A percentile compares a stretch with the other conserved stretches of the same genome.
phyloP scores from a whole-genome alignment of 371 early-diverging fungal species.

The Zychaea mexicana region DNA sequence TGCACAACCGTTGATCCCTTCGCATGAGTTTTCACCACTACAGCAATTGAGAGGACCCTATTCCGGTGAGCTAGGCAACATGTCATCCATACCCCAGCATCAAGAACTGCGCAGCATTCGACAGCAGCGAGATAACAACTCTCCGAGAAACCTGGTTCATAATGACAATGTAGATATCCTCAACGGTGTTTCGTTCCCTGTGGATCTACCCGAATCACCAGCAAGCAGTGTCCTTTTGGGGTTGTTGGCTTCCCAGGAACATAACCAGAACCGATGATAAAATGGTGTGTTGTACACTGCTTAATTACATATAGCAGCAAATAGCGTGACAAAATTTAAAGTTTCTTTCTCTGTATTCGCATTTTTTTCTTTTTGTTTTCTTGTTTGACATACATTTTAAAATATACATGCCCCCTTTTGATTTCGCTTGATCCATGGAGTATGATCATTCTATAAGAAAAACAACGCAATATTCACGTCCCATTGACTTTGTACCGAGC shows the following conservation, averaged over 20 bases:
- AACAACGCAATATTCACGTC: background rate
- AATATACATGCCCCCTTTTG: background rate
- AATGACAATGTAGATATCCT: slow-evolving; percentile 37
- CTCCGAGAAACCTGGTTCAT: slow-evolving; percentile 27
- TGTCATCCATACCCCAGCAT: slow-evolving; percentile 7
- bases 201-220: slow-evolving; percentile 15
- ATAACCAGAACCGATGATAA: too few relatives aligned
- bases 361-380: background rate
- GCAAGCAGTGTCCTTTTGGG: slow-evolving; percentile 15
- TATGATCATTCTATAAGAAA: background rate
- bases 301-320: too few relatives aligned
- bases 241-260: slow-evolving; percentile 3
- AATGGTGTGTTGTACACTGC: too few relatives aligned
- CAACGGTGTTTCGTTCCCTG: slow-evolving; percentile 29
- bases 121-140: slow-evolving; percentile 2
- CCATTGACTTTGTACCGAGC: background rate
- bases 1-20: slow-evolving; percentile 16
- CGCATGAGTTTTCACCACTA: slow-evolving; percentile 16
- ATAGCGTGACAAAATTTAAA: too few relatives aligned
- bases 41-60: slow-evolving; percentile 6
- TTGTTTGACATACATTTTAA: background rate
- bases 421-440: background rate
- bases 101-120: slow-evolving; percentile 6
- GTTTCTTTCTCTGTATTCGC: too few relatives aligned
- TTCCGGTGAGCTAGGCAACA: background rate